Base-by-base conservation (phyloP, 768 basidiomycete genomes). In the Nidula microcarpa region DNA sequence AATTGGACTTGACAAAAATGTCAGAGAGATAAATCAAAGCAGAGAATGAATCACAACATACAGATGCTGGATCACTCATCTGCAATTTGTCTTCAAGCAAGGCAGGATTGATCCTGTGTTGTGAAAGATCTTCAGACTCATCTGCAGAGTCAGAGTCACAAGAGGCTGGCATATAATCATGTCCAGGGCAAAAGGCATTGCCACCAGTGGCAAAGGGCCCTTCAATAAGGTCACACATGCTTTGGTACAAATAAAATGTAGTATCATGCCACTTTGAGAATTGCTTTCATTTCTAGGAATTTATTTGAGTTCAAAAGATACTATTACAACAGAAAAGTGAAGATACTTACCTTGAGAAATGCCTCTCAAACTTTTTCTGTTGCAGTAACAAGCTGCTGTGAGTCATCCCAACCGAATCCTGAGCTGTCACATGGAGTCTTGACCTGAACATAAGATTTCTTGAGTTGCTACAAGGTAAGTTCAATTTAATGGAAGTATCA, bases 331-430 rank as follows among this genome's bases (percentile, higher is more conserved):
- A 41, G 39, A 49, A 8, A 36, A 57, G 34, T 23, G 43, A 50
- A 39, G n/a, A 10, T n/a, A 57, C 50, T 23, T 48, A 64, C 62
- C 46, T 43, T 52, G 10, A 65, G 8, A 16, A 60, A 49, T 2
- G 39, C 50, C 1, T 54, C 50, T 53, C 62, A 63, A 9, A 65
- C 66, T 7, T 62, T 59, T 14, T 70, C 63, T 10, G 62, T 56
- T 49, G 70, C 68, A 2, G 64, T 69, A 1, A 50, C 66, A 16
- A 68, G 57, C 46, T 55, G 36, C 7, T 55, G 43, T 0, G 32
- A 53, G 9, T 61, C 58, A 56, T 69, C 56, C 66, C 68, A 69
- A 1, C 68, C 65, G 59, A 67, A 67, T 0, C 65, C 65, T 30
- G 64, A 67, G 9, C 49, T 54, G 10, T 56, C 53, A 36, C 61